Evolutionary conservation across 441 rosid species (phyloP), one percentile per base, ranked within the genome.

Genomic region (Metrosideros polymorpha): DNA sequence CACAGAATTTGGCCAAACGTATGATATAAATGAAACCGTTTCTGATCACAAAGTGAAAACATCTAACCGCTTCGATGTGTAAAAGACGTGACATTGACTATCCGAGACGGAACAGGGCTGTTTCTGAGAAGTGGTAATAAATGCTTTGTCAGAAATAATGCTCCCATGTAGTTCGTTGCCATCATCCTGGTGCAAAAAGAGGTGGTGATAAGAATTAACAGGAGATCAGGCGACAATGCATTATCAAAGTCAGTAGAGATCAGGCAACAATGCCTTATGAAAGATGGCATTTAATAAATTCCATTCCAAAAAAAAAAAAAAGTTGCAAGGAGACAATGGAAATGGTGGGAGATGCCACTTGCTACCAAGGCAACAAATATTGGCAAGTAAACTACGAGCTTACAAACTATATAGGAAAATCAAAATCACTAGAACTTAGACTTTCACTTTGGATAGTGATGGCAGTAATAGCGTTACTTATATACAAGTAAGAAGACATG

Each of bases 41-140:
- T 71, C n/a, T 71, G 47, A 71, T 43, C 79, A 71, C 79, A 50
- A 83, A 52, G 84, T 53, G 52, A 61, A 88, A 86, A 39, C 55
- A 85, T 83, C 88, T 90, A 86, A 97, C 99, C 92, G 86, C 86
- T 88, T 86, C 95, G 93, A 91, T 96, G 99, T 4, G 99, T 98
- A 85, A 97, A 97, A 61, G 99, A 97, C 22, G 98, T 91, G 55
- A 96, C 98, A 90, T 97, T 95, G 83, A 96, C 98, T n/a, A 98
- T 92, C 89, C 98, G 90, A 79, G 99, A 94, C 89, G 97, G 94
- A 87, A 92, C 90, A 82, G 90, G 93, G 90, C 98, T 96, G 89
- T 91, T 93, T 91, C 82, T 88, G 75, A 98, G 94, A 90, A 98
- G 97, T 17, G 99, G 98, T 79, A 98, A 87, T n/a, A 98, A 91